Percentiles rank a stretch among this genome's conserved stretches.
phyloP scores from a whole-genome alignment of 2,329 filamentous ascomycete species.

The Diaporthe vaccinii region DNA sequence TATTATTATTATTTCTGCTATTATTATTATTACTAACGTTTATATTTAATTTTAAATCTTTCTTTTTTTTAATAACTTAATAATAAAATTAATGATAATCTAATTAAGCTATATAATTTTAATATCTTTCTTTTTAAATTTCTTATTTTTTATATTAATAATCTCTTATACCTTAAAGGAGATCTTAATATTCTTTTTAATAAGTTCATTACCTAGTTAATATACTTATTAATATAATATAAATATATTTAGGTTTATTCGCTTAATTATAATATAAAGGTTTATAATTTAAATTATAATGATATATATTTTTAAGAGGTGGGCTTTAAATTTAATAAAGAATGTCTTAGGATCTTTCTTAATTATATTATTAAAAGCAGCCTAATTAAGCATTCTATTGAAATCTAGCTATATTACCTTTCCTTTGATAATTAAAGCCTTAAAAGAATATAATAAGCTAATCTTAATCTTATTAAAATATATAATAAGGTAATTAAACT shows the following conservation, averaged over 20 bases:
- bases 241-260: not conserved
- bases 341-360: not conserved
- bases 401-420: not conserved
- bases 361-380: not conserved
- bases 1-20: not conserved
- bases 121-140: not conserved
- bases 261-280: not conserved
- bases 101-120: not conserved
- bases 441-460: not conserved
- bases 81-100: not conserved
- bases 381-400: not conserved
- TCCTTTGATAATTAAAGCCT: not conserved
- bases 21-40: not conserved
- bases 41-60: no score
- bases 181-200: not conserved
- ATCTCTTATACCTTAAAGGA: not conserved
- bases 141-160: not conserved
- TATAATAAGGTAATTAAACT: not conserved
- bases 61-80: not conserved
- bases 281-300: not conserved
- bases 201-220: not conserved
- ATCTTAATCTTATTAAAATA: not conserved
- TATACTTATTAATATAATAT: not conserved
- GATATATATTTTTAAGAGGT: not conserved
- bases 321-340: not conserved